A percentile compares a stretch with the other conserved stretches of the same genome.
Evolutionary conservation across 2,329 filamentous ascomycete species (phyloP).

Genomic region (Dactylonectria macrodidyma): DNA sequence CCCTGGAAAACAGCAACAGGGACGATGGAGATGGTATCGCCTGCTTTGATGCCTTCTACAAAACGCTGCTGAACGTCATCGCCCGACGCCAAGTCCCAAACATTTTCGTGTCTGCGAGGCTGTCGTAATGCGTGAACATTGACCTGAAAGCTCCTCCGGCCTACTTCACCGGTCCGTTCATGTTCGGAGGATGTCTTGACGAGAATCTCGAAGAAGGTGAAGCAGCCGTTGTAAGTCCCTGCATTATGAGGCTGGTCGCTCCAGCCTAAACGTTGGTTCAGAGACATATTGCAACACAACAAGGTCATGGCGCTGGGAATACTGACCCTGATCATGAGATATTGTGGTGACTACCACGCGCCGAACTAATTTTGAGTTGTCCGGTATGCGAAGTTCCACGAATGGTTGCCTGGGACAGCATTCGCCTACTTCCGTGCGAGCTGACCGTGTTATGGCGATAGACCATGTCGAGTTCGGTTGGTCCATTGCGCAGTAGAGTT

Average conservation of each 20-base stretch:
- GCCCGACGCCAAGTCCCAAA: constrained; percentile 1
- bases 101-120: constrained; percentile 1
- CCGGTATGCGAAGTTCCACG: neutral
- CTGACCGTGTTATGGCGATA: neutral
- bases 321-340: no score
- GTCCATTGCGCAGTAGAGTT: no score
- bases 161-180: no score
- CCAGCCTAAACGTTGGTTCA: no score
- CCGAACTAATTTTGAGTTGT: neutral
- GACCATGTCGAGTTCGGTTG: constrained; percentile 1
- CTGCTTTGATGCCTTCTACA: neutral
- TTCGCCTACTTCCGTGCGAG: constrained; percentile 1
- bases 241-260: no score
- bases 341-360: no score
- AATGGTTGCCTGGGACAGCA: constrained; percentile 13
- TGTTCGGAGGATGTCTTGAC: no score
- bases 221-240: no score
- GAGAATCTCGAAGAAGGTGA: no score
- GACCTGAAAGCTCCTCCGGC: neutral
- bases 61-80: neutral
- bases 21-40: constrained; percentile 3
- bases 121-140: constrained; percentile 10
- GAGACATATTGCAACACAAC: no score
- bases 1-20: constrained; percentile 2
- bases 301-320: no score